Base-by-base conservation (phyloP, 106 monocot genomes). In the Apostasia ramifera region DNA sequence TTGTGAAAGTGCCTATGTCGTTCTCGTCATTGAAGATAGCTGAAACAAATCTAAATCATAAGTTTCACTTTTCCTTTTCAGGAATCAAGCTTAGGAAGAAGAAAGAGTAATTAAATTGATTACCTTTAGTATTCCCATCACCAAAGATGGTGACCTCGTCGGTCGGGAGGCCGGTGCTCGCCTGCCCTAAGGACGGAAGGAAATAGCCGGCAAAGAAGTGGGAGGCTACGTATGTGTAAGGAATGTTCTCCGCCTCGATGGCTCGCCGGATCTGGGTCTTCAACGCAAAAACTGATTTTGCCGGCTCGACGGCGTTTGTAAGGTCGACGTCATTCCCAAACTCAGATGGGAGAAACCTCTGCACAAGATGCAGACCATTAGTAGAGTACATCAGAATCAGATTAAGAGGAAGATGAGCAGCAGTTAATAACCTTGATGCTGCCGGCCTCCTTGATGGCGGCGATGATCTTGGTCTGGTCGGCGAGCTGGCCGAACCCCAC, bases 1-100 rank as follows among this genome's bases (percentile, higher is more conserved):
- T 81, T 0, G 85, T 82, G 75, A 78, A 91, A 1, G 78, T 73
- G 0, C 55, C 87, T 8, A 85, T 73, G 67, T 91, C 91, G 56
- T 71, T 63, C 54, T 91, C 91, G 46, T 70, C 8, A 3, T 78
- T 75, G 55, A 78, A 84, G 4, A 82, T 70, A 1, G 48, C 87
- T 82, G 67, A 14, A 68, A 57, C 41, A 66, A 13, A 46, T 13
- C 38, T 47, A 74, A 12, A 26, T 42, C 8, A 26, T 10, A 43
- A 45, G 39, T 2, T 53, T 53, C 53, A 9, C 47, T 1, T 51
- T 1, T 14, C 5, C 49, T 67, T 47, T 48, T 48, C 8, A 46
- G 11, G 5, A 66, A 45, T 47, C 1, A 66, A 46, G 26, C 26
- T 26, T 0, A 26, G 26, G 26, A 26, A 26, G 26, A 26, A 26